A percentile compares a stretch with the other conserved stretches of the same genome.
Evolutionary conservation across 495 filamentous ascomycete genomes (phyloP).

Genomic region (Lophiotrema nucula): DNA sequence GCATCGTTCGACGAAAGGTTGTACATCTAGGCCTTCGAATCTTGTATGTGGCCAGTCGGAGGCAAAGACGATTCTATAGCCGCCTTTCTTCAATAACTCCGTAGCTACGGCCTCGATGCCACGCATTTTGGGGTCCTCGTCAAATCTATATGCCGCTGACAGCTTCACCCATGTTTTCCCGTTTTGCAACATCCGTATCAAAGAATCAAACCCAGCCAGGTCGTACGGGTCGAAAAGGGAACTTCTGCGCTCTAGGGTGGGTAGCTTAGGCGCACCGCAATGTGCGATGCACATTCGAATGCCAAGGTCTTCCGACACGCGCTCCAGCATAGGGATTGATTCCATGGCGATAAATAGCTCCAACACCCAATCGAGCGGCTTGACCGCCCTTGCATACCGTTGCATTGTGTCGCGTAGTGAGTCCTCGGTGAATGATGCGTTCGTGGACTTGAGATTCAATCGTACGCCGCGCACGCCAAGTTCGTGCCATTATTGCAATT

Average conservation of each 20-base stretch:
- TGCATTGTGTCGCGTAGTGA: not conserved
- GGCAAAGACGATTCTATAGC: not conserved
- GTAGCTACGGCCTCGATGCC: not conserved
- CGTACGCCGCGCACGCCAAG: not conserved
- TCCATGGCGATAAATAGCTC: not conserved
- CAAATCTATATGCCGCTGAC: not conserved
- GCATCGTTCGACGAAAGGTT: not conserved
- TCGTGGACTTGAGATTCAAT: not conserved
- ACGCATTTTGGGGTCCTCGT: not conserved
- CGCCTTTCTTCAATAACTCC: not conserved
- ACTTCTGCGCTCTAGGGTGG: not conserved
- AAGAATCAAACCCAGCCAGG: not conserved
- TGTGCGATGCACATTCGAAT: not conserved
- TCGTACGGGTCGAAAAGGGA: not conserved
- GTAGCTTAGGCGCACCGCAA: not conserved
- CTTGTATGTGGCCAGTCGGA: not conserved
- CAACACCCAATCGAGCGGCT: not conserved
- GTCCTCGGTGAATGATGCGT: not conserved
- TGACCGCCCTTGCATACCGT: not conserved
- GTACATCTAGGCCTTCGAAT: not conserved
- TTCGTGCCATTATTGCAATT: not conserved
- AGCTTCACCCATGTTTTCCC: not conserved
- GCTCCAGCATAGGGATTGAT: not conserved
- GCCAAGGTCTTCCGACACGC: not conserved
- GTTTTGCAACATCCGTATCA: not conserved